Conservation (phyloP, 106 monocot species). For the Iris macrosiphon region DNA sequence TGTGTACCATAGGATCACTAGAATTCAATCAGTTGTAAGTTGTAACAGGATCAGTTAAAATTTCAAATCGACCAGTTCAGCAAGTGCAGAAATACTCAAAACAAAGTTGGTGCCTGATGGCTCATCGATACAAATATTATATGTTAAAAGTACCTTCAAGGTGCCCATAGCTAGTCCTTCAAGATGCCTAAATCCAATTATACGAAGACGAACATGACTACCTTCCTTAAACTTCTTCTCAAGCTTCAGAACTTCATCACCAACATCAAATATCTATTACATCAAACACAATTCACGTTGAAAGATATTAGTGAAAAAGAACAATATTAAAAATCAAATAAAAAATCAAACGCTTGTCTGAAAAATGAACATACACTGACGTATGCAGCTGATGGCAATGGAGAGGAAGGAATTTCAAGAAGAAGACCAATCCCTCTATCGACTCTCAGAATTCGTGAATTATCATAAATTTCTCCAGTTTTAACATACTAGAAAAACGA, state of each 20-base stretch:
- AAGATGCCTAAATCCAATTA: constrained; percentile 62
- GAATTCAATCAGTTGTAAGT: no score
- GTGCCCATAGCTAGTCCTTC: constrained; percentile 87
- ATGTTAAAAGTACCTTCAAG: constrained; percentile 53
- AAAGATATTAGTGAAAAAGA: neutral
- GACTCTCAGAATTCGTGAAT: constrained; percentile 58
- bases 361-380: constrained; percentile 48
- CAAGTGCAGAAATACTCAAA: no score
- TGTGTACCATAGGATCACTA: no score
- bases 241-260: constrained; percentile 53
- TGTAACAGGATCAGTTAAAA: no score
- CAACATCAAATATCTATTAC: constrained; percentile 58
- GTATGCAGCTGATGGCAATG: constrained; percentile 59
- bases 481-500: constrained; percentile 54
- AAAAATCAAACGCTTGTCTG: neutral
- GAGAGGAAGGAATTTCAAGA: constrained; percentile 71
- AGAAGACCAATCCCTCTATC: constrained; percentile 74
- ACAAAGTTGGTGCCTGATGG: no score
- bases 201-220: constrained; percentile 54
- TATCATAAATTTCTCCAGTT: constrained; percentile 91
- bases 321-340: neutral
- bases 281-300: neutral
- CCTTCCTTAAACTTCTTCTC: constrained; percentile 85
- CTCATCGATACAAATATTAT: no score
- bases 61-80: no score